Base-by-base conservation (phyloP, 257 asterid species). In the Leonotis leonurus region DNA sequence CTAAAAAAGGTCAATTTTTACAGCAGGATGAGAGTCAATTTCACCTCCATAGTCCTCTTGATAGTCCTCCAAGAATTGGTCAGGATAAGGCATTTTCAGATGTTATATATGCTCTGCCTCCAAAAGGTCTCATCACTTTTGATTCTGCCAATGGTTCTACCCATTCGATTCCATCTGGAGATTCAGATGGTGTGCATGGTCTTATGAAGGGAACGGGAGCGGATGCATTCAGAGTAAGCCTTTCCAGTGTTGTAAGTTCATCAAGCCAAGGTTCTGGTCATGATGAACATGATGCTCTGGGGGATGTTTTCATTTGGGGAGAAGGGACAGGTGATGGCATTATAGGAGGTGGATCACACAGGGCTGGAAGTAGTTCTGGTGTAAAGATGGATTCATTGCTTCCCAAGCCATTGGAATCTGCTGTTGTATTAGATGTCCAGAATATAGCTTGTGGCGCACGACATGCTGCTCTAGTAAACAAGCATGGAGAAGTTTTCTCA, bases 211-310 rank as follows among this genome's bases (percentile, higher is more conserved):
- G 87, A 51, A 67, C 64, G 65, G 96, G 89, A 37, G 81, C 69
- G 67, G 98, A 92, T 80, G 90, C 95, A 73, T 88, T 89, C 73
- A 83, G 98, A 75, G 89, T 92, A 56, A 92, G 98, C 80, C 98
- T 92, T 73, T 92, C 98, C 40, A 92, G 98, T 77, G 97, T 97
- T 39, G 97, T 92, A 69, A 92, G 98, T 83, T 92, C 98, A 61
- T 89, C 98, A 64, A 92, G 97, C 78, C 98, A 92, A 76, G 96
- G 98, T 65, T 92, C 98, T 73, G 98, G 98, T 64, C 98, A 89
- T 69, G 98, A 84, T 84, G 98, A 92, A 72, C 90, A 95, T 73
- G 98, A 92, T 69, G 91, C 98, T 70, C 70, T 92, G 78, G 98
- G 98, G 2, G 98, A 92, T 81, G 96, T 92, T 77, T 92, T 84